A percentile compares a stretch with the other conserved stretches of the same genome.
These are phyloP conservation scores for Xylariaceae sp. DNA, from an alignment of 2,329 filamentous ascomycete species.

Conservation along the genomic window DNA sequence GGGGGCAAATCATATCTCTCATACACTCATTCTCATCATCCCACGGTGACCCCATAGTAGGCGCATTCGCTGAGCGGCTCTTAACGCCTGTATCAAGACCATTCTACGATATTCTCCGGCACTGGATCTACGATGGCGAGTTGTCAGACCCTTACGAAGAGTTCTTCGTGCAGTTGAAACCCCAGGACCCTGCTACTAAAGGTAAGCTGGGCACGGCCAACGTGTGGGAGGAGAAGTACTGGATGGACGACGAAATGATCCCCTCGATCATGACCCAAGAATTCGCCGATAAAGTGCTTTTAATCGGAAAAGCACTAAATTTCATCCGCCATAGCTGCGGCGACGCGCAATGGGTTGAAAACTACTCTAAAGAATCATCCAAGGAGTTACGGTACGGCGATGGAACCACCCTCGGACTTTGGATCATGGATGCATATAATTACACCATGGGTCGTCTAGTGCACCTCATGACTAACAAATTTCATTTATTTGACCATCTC, in stretches of 20 bases:
- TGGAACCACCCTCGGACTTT: constrained; percentile 83
- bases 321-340: constrained; percentile 96
- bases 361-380: constrained; percentile 87
- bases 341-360: constrained; percentile 92
- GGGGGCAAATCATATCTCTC: constrained; percentile 86
- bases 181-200: constrained; percentile 46
- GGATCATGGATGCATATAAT: constrained; percentile 96
- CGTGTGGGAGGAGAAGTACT: constrained; percentile 98
- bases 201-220: constrained; percentile 67
- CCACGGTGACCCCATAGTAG: constrained; percentile 92
- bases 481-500: constrained; percentile 89
- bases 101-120: constrained; percentile 92
- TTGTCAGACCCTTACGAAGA: constrained; percentile 93
- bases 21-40: constrained; percentile 92
- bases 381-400: constrained; percentile 91
- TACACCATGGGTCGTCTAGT: constrained; percentile 95
- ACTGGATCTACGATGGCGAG: constrained; percentile 98
- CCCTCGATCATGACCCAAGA: constrained; percentile 90
- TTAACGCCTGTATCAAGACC: constrained; percentile 83
- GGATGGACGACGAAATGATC: constrained; percentile 78
- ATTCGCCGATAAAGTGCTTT: constrained; percentile 92
- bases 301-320: constrained; percentile 96
- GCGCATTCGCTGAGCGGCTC: constrained; percentile 85
- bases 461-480: constrained; percentile 90
- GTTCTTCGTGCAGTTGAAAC: constrained; percentile 89